phyloP scores from a whole-genome alignment of 352 stramenopile species.

The Phytopythium vexans region DNA sequence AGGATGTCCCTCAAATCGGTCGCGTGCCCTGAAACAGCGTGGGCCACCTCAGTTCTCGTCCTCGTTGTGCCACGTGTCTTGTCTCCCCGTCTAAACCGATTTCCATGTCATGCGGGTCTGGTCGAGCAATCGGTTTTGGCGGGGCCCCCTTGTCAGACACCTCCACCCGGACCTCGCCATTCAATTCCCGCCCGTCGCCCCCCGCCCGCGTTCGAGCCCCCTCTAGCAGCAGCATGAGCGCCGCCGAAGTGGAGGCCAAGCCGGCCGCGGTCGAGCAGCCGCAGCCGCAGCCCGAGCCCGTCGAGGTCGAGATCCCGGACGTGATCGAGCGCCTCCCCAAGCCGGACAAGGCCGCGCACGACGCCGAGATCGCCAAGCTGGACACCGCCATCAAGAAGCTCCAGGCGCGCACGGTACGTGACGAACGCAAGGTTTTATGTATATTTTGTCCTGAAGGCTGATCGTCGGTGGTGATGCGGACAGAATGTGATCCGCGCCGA shows the following conservation, averaged over 20 bases:
- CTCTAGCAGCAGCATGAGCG: constrained; percentile 4
- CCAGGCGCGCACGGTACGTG: constrained; percentile 69
- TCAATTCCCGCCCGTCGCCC: too few species aligned
- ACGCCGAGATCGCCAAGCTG: constrained; percentile 81
- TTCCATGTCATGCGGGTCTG: too few species aligned
- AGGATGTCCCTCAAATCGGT: too few species aligned
- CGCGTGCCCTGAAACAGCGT: too few species aligned
- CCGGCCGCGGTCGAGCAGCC: not conserved
- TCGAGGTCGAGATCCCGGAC: constrained; percentile 60
- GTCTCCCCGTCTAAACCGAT: too few species aligned
- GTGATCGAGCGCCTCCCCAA: constrained; percentile 82
- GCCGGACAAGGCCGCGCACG: constrained; percentile 89
- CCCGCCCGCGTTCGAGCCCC: too few species aligned
- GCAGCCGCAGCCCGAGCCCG: constrained; percentile 21
- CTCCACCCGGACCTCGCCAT: too few species aligned
- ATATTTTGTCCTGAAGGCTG: too few species aligned
- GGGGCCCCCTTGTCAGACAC: not conserved
- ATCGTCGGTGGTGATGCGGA: too few species aligned
- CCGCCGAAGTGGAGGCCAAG: not conserved
- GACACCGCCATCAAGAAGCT: constrained; percentile 91
- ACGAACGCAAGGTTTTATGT: not conserved
- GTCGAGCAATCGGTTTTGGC: not conserved
- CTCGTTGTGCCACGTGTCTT: too few species aligned
- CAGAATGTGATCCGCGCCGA: constrained; percentile 59
- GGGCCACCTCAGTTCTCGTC: too few species aligned